Evolutionary conservation across 1,284 basidiomycete species (phyloP).

Genomic region (Neolentinus lepideus): DNA sequence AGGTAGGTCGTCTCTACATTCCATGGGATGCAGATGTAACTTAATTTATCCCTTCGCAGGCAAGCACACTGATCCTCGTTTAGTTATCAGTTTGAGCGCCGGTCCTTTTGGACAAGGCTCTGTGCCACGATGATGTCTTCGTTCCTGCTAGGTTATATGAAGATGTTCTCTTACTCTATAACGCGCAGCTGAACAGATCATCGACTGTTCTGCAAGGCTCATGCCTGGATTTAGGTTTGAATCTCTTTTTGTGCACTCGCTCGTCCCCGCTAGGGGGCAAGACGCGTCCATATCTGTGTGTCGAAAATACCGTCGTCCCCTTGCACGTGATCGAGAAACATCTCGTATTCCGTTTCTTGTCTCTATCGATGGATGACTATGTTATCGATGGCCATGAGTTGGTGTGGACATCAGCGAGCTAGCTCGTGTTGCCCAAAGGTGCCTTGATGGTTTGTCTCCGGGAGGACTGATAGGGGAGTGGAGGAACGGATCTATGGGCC

Average conservation of each 20-base stretch:
- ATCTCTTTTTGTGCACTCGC: background rate
- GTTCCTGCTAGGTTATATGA: background rate
- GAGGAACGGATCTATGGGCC: background rate
- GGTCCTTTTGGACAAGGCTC: background rate
- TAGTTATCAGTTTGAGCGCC: background rate
- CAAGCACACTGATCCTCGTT: background rate
- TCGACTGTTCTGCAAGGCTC: background rate
- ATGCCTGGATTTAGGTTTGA: background rate
- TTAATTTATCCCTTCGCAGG: background rate
- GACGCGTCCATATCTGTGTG: background rate
- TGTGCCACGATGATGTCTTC: background rate
- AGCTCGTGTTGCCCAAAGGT: background rate
- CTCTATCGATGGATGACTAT: background rate
- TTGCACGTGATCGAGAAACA: background rate
- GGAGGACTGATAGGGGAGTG: background rate
- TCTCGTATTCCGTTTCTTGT: background rate
- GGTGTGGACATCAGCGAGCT: background rate
- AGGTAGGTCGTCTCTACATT: background rate
- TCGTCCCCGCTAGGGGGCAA: background rate
- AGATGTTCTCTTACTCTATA: background rate
- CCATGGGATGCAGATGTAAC: background rate
- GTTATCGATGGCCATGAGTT: conserved; percentile 1
- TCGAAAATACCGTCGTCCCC: background rate
- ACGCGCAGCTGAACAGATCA: background rate
- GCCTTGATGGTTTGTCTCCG: background rate